Evolutionary conservation across 768 basidiomycete species (phyloP), one percentile per base, ranked within the genome.

Genomic region (Leccinum variicolor): DNA sequence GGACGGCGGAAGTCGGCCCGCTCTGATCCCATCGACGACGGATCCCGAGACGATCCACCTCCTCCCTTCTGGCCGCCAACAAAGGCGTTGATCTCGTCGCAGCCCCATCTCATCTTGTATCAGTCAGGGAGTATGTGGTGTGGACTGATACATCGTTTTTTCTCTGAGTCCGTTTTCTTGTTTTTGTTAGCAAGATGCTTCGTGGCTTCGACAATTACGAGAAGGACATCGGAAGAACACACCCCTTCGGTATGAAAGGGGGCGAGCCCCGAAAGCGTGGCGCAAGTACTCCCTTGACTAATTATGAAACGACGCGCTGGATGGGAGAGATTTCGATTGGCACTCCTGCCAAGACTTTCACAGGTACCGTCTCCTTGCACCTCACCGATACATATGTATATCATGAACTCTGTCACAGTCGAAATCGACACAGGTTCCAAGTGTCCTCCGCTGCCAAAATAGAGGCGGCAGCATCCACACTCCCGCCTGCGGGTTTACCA

Each of bases 11-110:
- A 25, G 47, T 8, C 61, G 36, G 10, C 10, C 45, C 13, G 64
- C 60, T 23, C 50, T 65, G 0, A 47, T n/a, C 4, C 67, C 68
- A 3, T 59, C 61, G 4, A 43, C 21, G 6, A 14, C 59, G n/a
- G 55, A 59, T 3, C 61, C 71, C 19, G 77, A 77, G 52, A 64
- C 75, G 13, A 79, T 86, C 55, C 80, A 78, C 61, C 7, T 17
- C 17, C 17, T 15, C 15, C 17, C 36, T 17, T 17, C 17, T 36
- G 36, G 17, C 7, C 17, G 17, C 17, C 17, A 36, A 36, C 17
- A 36, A 36, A 36, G 6, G 36, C 17, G 15, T 36, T 36, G 36
- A 36, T 17, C 8, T 36, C 17, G 36, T 17, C 17, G 36, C 15
- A 36, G 8, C 36, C 36, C 17, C 17, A 36, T 36, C 36, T 36